Evolutionary conservation across 1,139 yeast genomes (phyloP).

Genomic region (Magnusiomyces sp.): DNA sequence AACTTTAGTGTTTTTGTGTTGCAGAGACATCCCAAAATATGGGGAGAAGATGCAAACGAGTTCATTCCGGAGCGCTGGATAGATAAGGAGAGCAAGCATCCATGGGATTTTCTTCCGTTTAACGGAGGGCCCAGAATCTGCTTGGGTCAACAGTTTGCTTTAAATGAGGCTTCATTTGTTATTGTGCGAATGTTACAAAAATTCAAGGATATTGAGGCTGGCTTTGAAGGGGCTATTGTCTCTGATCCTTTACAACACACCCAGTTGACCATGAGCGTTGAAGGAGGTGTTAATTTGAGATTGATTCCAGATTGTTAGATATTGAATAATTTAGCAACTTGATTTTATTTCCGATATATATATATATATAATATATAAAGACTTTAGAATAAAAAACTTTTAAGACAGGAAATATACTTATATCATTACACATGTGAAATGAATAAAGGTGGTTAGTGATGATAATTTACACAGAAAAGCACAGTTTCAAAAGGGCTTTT

Average conservation of each 20-base stretch:
- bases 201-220: conserved; percentile 18
- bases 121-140: conserved; percentile 57
- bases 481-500: too few species aligned
- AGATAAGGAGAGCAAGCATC: conserved; percentile 21
- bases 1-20: conserved; percentile 37
- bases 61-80: conserved; percentile 49
- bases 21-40: conserved; percentile 36
- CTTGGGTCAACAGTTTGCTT: conserved; percentile 51
- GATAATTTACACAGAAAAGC: too few species aligned
- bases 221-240: too few species aligned
- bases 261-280: conserved; percentile 24
- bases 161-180: conserved; percentile 47
- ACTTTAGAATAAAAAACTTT: too few species aligned
- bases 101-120: conserved; percentile 36
- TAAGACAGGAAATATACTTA: too few species aligned
- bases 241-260: conserved; percentile 41
- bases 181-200: conserved; percentile 38
- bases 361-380: too few species aligned
- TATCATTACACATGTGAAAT: too few species aligned
- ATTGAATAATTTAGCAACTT: too few species aligned
- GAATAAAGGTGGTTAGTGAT: too few species aligned
- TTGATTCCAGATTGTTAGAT: neutral
- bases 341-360: too few species aligned
- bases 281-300: neutral
- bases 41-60: conserved; percentile 41